Evolutionary conservation across 2,329 filamentous ascomycete genomes (phyloP).

Genomic region (Pyrenochaeta sp.): DNA sequence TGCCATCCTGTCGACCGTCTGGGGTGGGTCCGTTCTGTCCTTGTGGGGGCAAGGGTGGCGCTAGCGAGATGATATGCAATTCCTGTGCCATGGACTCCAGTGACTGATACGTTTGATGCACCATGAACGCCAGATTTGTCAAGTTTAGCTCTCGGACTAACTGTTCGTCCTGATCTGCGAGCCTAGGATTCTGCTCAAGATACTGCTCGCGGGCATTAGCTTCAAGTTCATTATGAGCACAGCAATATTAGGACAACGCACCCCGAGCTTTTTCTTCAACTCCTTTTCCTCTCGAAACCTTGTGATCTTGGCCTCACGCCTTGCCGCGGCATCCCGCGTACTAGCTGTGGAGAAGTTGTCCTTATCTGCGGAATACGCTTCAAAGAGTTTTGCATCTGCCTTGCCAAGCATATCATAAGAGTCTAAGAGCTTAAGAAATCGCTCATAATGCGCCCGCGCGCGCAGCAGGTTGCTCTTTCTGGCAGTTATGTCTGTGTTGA

Average conservation of each 20-base stretch:
- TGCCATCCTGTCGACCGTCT: conserved; percentile 58
- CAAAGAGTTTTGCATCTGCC: conserved; percentile 73
- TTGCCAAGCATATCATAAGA: conserved; percentile 76
- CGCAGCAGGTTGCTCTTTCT: conserved; percentile 68
- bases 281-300: conserved; percentile 87
- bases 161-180: conserved; percentile 80
- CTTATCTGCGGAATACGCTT: conserved; percentile 76
- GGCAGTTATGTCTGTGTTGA: conserved; percentile 60
- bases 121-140: conserved; percentile 74
- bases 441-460: conserved; percentile 77
- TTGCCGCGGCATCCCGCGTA: conserved; percentile 70
- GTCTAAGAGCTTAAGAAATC: conserved; percentile 79
- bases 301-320: conserved; percentile 84
- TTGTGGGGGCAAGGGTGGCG: conserved; percentile 64
- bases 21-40: conserved; percentile 46
- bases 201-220: conserved; percentile 56
- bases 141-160: conserved; percentile 81
- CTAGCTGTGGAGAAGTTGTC: conserved; percentile 76
- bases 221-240: conserved; percentile 16
- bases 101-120: conserved; percentile 82
- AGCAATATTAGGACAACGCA: conserved; percentile 43
- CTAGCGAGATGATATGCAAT: conserved; percentile 79
- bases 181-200: conserved; percentile 65
- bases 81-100: conserved; percentile 90
- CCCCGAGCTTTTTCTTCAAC: conserved; percentile 82